Base-by-base conservation (phyloP, 768 basidiomycete species). In the Suillus plorans region DNA sequence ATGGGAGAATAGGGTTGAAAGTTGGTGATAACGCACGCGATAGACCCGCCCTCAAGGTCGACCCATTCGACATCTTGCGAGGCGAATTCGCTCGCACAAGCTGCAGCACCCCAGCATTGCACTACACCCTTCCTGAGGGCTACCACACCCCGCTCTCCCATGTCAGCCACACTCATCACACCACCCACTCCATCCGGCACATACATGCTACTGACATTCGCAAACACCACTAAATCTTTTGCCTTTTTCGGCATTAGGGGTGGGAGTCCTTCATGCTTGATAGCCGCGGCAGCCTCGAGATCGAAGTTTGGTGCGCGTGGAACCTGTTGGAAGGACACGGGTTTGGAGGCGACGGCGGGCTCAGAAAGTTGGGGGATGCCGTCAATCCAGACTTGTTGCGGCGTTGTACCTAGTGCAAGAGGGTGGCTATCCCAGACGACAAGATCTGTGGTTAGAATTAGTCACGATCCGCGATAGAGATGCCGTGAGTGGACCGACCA, bases 351-450 rank as follows among this genome's bases (percentile, higher is more conserved):
- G 20, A 83, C 73, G 67, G 80, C 72, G 3, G 88, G 82, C 3
- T 76, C 70, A 53, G 78, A 70, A 2, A 90, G 69, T 69, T 96
- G 94, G 0, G 89, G 72, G 58, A 95, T 89, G 4, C 94, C 94
- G 70, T 96, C 94, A 65, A 95, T 92, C 77, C 84, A 93, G 10
- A 92, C 91, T 78, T 94, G 92, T 59, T 82, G 81, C 5, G 92
- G 92, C 0, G 91, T 88, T 25, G 92, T 91, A 25, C 91, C 91
- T 13, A 95, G 79, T 1, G 86, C 79, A 18, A 95, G 81, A 1
- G 93, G 93, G 74, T 93, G 91, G 44, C 84, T 86, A 69, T 90
- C 89, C 89, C 89, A 90, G 2, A 92, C 70, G 16, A 93, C 88
- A 59, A 92, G 53, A 76, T 94, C 89, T 90, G 14, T 25, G 6